phyloP scores from a whole-genome alignment of 2,329 filamentous ascomycete genomes.

The Pyrenochaeta sp. region DNA sequence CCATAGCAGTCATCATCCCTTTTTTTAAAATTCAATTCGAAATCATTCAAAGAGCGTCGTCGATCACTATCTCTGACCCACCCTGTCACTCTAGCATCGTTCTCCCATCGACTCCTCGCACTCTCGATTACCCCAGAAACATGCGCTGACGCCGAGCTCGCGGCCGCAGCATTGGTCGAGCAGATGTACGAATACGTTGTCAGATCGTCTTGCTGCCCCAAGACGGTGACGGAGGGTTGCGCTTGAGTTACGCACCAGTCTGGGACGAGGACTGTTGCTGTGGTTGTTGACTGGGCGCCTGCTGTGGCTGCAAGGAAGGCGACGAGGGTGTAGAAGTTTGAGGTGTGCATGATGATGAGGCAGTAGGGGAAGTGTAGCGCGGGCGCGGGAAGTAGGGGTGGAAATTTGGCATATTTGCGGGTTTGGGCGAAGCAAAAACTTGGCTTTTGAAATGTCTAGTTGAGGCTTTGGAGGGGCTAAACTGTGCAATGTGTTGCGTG shows the following conservation, averaged over 20 bases:
- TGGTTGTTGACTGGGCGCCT: slow-evolving; percentile 8
- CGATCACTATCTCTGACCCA: not conserved
- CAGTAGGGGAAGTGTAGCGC: slow-evolving; percentile 2
- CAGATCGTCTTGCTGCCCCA: not conserved
- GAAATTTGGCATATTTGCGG: slow-evolving; percentile 9
- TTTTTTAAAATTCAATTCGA: not conserved
- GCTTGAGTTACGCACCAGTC: slow-evolving; percentile 13
- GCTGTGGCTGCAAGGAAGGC: slow-evolving; percentile 3
- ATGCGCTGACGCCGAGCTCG: slow-evolving; percentile 5
- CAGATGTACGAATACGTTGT: slow-evolving; percentile 13
- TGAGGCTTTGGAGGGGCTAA: not conserved
- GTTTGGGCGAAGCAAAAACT: not conserved
- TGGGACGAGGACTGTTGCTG: slow-evolving; percentile 18
- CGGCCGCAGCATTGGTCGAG: slow-evolving; percentile 4
- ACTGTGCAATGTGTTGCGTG: not conserved
- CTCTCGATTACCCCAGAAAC: not conserved
- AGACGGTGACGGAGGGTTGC: slow-evolving; percentile 11
- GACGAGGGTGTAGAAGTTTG: slow-evolving; percentile 2
- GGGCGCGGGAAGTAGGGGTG: slow-evolving; percentile 15
- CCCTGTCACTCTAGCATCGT: not conserved
- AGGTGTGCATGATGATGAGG: slow-evolving; percentile 2
- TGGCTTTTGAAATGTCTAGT: not conserved
- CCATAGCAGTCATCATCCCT: slow-evolving; percentile 10
- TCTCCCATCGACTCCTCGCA: not conserved
- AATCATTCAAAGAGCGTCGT: not conserved